Percentiles rank a stretch among this genome's conserved stretches.
Conservation (phyloP, 2,329 filamentous ascomycete genomes). For the Calonectria pseudoreteaudii region DNA sequence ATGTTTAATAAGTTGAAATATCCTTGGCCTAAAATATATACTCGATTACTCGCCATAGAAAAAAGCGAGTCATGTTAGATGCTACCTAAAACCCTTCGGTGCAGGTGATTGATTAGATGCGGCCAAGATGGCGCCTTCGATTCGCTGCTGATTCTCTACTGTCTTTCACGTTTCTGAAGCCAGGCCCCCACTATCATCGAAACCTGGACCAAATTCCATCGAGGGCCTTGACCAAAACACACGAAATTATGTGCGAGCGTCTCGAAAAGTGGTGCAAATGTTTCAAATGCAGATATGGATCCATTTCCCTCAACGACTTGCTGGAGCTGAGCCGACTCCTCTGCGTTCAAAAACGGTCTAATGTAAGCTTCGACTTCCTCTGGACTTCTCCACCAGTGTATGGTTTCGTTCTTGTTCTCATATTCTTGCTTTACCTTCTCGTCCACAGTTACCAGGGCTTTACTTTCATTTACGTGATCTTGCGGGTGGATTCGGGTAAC, state of each 20-base stretch:
- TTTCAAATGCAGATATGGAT: conserved; percentile 10
- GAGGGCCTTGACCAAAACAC: conserved; percentile 36
- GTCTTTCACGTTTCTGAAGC: not conserved
- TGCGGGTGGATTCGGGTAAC: conserved; percentile 23
- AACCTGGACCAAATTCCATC: conserved; percentile 25
- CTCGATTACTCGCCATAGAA: not conserved
- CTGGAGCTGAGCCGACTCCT: conserved; percentile 33
- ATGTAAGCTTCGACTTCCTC: conserved; percentile 37
- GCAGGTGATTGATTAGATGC: not conserved
- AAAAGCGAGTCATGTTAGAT: not conserved
- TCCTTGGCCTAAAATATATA: not conserved
- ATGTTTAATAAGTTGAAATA: not conserved
- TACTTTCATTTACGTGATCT: conserved; percentile 12
- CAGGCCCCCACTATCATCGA: conserved; percentile 20
- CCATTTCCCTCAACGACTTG: conserved; percentile 36
- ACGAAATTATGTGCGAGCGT: conserved; percentile 37
- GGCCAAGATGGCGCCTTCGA: not conserved
- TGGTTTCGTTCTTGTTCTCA: conserved; percentile 17
- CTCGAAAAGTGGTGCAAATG: conserved; percentile 34
- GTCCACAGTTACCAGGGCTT: conserved; percentile 3
- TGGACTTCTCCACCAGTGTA: conserved; percentile 40
- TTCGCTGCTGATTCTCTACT: not conserved
- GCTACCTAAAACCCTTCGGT: too few species aligned
- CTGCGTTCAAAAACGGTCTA: conserved; percentile 27
- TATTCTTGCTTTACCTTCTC: conserved; percentile 32